Evolutionary conservation across 768 basidiomycete genomes (phyloP).

Genomic region (Mycena vulgaris): DNA sequence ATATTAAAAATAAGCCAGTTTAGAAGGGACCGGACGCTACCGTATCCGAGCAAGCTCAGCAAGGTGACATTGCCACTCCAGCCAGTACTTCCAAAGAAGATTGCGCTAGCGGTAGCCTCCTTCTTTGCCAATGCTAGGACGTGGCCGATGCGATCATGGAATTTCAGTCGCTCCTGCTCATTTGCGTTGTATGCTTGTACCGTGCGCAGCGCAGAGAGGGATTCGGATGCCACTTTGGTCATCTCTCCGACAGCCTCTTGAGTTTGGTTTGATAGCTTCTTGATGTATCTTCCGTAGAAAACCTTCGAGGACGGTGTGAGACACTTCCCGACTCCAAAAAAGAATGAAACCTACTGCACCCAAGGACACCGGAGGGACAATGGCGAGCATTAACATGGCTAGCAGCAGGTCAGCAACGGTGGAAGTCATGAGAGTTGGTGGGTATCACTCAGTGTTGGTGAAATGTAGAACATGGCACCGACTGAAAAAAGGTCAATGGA

Average conservation of each 20-base stretch:
- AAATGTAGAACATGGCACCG: constrained; percentile 96
- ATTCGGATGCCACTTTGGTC: constrained; percentile 95
- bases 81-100: constrained; percentile 94
- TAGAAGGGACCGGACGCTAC: constrained; percentile 55
- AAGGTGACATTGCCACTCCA: constrained; percentile 96
- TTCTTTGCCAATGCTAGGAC: constrained; percentile 85
- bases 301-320: constrained; percentile 66
- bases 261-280: constrained; percentile 90
- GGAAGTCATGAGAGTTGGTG: not conserved
- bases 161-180: constrained; percentile 82
- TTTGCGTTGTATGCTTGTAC: constrained; percentile 94
- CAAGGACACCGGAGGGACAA: constrained; percentile 91
- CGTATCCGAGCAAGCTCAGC: constrained; percentile 91
- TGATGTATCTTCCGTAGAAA: constrained; percentile 95
- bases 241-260: constrained; percentile 97
- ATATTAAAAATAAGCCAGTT: not conserved
- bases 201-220: constrained; percentile 88
- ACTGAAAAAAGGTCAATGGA: constrained; percentile 60
- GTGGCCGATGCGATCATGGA: constrained; percentile 72
- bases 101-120: constrained; percentile 91
- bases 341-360: constrained; percentile 72
- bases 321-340: not conserved
- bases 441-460: constrained; percentile 75
- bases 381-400: constrained; percentile 89
- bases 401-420: constrained; percentile 11